Evolutionary conservation across 306 rosid species (phyloP).

Genomic region (Pterocarpus santalinus): DNA sequence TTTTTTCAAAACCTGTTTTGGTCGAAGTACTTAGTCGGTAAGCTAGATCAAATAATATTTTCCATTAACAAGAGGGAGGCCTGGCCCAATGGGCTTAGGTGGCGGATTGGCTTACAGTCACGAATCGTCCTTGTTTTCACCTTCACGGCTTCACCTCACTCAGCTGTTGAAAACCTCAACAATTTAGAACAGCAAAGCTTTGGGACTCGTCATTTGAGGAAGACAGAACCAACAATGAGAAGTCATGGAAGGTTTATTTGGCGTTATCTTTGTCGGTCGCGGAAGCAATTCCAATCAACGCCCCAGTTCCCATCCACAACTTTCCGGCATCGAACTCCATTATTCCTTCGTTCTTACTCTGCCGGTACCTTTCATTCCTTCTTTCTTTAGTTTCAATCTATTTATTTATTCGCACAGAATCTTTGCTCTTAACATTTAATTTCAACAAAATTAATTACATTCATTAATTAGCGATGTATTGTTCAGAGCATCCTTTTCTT

Average conservation of each 20-base stretch:
- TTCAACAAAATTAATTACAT: background rate
- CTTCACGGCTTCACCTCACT: background rate
- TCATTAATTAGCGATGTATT: background rate
- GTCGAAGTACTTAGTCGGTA: too few species aligned
- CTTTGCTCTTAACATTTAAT: background rate
- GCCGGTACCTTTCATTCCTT: slow-evolving; percentile 48
- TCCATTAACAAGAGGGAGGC: background rate
- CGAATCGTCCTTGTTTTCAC: background rate
- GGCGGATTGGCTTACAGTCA: background rate
- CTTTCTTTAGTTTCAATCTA: background rate
- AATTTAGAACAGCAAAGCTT: background rate
- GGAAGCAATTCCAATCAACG: slow-evolving; percentile 37
- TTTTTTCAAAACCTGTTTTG: too few species aligned
- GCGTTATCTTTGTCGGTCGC: slow-evolving; percentile 40
- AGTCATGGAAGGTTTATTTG: slow-evolving; percentile 27
- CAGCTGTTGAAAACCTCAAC: background rate
- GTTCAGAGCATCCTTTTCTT: background rate
- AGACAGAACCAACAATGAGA: slow-evolving; percentile 44
- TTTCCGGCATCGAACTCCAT: slow-evolving; percentile 34
- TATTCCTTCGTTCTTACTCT: slow-evolving; percentile 54
- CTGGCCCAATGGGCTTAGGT: slow-evolving; percentile 25
- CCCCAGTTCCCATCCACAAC: background rate
- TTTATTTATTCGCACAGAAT: background rate
- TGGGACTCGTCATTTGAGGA: background rate
- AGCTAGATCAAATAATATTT: too few species aligned